Base-by-base conservation (phyloP, 192 early-diverging fungal genomes). In the Backusella tuberculispora region DNA sequence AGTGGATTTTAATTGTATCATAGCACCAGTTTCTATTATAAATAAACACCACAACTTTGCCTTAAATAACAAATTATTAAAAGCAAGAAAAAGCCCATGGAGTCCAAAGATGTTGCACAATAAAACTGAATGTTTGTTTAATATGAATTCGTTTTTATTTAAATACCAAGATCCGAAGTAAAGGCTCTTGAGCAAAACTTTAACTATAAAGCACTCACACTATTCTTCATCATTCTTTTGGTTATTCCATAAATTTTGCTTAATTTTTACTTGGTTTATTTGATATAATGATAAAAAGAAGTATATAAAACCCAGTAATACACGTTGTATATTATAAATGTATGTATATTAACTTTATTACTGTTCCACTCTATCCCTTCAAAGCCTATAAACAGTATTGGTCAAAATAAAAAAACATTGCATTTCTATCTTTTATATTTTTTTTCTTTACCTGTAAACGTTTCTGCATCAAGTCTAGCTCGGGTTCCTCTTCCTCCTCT, bases 381-480 rank as follows among this genome's bases (percentile, higher is more conserved):
- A 81, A 45, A 64, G 79, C 80, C 76, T 78, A 69, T 17, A 69
- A 41, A 53, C 0, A 80, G 17, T 71, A 9, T 26, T 6, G 14
- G 26, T 34, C 21, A 21, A 29, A 5, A 41, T 43, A 63, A 13
- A 9, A 63, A 17, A 17, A 72, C 24, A 14, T n/a, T 19, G 38
- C 10, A 29, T 13, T 21, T 12, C 13, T 14, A 65, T 1, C 44
- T 60, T 29, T 45, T 21, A 4, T 14, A 42, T 41, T 38, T 70
- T 86, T 86, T 64, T 92, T 88, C 24, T 94, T 85, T 45, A 93
- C 95, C 73, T 94, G 88, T 72, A 97, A 81, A n/a, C 96, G 89
- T 47, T 90, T 87, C 56, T 92, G 90, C 95, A 98, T 97, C 40
- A 88, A 87, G 68, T 95, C 92, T 56, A 96, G 66, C 74, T 94